Base-by-base conservation (phyloP, 2,329 filamentous ascomycete species). In the Lasiodiplodia sp. region DNA sequence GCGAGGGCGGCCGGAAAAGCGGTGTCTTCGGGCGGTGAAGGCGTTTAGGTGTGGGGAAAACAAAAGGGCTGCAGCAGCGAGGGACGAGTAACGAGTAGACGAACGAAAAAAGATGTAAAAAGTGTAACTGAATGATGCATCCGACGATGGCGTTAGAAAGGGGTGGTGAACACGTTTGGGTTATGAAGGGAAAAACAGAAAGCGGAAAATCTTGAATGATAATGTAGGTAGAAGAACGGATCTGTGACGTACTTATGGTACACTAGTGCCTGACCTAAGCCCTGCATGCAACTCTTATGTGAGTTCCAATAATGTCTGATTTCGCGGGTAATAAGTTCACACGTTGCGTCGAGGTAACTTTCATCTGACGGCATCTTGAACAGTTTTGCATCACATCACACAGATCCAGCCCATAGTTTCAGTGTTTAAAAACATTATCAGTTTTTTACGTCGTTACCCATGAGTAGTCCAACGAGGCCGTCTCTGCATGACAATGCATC, bases 401-500 rank as follows among this genome's bases (percentile, higher is more conserved):
- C 18, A 52, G 44, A 16, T 11, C n/a, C n/a, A 3, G 2, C 23
- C 25, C 6, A 53, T 18, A 4, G n/a, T 34, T 55, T 28, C 8
- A 10, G 4, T 28, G 5, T 31, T 16, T 1, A 21, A 56, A 37
- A 21, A 16, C 25, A 34, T 47, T 49, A 62, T 31, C 18, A 56
- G 31, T 21, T 60, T 49, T 62, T 28, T 60, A 60, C 23, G 40
- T 62, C 57, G 38, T 62, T 10, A 62, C 16, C 6, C 18, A 63
- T 25, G 58, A 63, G 44, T 2, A 18, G 23, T 63, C 57, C 12
- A 51, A 63, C 58, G 58, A 63, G 44, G 16, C 44, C 58, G 58
- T 52, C 37, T 49, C 40, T 31, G n/a, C 25, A 37, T 58, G 53
- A 18, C 18, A 51, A 21, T 23, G 21, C 37, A 37, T 47, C 28